Conservation (phyloP, 176 grass and related monocot genomes). For the Microstegium vimineum region DNA sequence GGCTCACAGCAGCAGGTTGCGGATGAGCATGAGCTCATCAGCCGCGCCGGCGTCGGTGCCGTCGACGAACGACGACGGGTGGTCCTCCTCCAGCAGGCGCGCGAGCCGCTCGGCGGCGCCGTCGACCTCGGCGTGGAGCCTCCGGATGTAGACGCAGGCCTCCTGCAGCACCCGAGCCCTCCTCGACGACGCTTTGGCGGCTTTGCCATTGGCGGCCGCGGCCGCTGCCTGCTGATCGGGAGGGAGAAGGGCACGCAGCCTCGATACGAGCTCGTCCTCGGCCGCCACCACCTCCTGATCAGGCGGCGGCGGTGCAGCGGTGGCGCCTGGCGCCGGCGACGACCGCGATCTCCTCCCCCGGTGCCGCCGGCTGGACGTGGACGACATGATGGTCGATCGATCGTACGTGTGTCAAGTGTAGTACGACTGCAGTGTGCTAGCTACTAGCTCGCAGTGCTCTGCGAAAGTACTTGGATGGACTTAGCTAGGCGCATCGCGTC, state of each 20-base stretch:
- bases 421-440: too few relatives aligned
- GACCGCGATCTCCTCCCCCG: too few relatives aligned
- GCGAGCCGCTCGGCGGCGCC: slow-evolving; percentile 35
- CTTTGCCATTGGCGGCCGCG: not conserved
- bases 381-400: too few relatives aligned
- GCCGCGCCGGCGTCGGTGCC: not conserved
- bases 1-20: slow-evolving; percentile 17
- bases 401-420: too few relatives aligned
- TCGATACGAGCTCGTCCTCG: slow-evolving; percentile 38
- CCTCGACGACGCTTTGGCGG: slow-evolving; percentile 3
- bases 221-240: not conserved
- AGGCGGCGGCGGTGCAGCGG: too few relatives aligned
- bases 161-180: slow-evolving; percentile 34
- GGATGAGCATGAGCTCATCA: not conserved
- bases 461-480: too few relatives aligned
- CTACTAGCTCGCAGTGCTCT: too few relatives aligned
- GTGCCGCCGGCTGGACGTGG: too few relatives aligned
- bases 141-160: slow-evolving; percentile 45
- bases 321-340: too few relatives aligned
- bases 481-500: too few relatives aligned
- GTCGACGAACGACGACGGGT: not conserved
- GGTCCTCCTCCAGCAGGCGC: slow-evolving; percentile 13
- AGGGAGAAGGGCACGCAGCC: slow-evolving; percentile 43
- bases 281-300: not conserved
- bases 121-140: slow-evolving; percentile 43